phyloP scores from a whole-genome alignment of 1,139 yeast genomes.

The Blastobotrys raffinosifermentans region DNA sequence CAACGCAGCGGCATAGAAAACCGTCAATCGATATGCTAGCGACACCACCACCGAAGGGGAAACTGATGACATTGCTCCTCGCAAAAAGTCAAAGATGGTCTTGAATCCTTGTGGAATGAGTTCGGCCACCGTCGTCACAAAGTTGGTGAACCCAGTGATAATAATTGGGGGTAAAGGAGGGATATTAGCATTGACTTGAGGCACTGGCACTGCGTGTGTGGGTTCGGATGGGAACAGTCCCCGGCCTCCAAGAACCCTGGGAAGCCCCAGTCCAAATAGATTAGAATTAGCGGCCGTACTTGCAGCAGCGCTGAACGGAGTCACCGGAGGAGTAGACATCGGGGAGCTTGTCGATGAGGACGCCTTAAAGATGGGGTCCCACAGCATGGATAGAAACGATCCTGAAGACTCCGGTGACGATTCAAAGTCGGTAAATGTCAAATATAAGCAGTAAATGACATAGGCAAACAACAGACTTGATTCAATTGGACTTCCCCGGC shows the following conservation, averaged over 20 bases:
- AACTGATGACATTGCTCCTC: conserved; percentile 64
- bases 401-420: conserved; percentile 22
- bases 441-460: conserved; percentile 86
- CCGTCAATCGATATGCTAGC: conserved; percentile 76
- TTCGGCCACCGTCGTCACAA: conserved; percentile 40
- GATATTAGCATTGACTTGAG: conserved; percentile 15
- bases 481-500: conserved; percentile 83
- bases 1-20: conserved; percentile 88
- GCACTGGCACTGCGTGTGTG: not conserved
- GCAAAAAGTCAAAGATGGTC: conserved; percentile 64
- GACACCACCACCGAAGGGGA: conserved; percentile 79
- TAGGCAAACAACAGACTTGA: conserved; percentile 81
- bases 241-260: too few species aligned
- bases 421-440: conserved; percentile 75
- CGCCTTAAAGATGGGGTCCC: conserved; percentile 10
- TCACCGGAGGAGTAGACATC: not conserved
- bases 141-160: conserved; percentile 35
- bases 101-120: conserved; percentile 43
- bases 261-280: conserved; percentile 1
- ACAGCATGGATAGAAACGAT: conserved; percentile 24
- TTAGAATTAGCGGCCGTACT: conserved; percentile 1
- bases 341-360: conserved; percentile 1
- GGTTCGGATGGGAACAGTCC: conserved; percentile 3
- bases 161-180: conserved; percentile 35
- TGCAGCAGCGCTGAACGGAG: conserved; percentile 14